Percentiles rank a stretch among this genome's conserved stretches.
These are phyloP conservation scores for Hemerocallis citrina DNA, from an alignment of 106 monocot genomes.

Conservation along the genomic window DNA sequence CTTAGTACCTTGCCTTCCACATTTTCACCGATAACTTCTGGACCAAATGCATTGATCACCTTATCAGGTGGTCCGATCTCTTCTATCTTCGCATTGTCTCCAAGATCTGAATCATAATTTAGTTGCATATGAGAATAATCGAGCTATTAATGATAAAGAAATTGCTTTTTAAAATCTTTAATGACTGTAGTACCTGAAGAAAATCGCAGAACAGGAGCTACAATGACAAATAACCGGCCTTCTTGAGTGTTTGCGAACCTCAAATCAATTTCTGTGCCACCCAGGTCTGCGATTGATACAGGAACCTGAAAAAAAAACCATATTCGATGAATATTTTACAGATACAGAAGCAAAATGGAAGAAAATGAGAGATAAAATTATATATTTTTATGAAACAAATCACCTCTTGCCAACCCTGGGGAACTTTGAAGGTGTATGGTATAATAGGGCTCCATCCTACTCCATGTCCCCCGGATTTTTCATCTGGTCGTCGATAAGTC, in stretches of 20 bases:
- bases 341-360: no score
- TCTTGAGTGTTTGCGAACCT: conserved; percentile 67
- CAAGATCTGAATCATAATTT: conserved; percentile 34
- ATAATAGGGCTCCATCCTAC: conserved; percentile 97
- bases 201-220: conserved; percentile 92
- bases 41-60: conserved; percentile 88
- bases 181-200: conserved; percentile 41
- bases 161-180: not conserved
- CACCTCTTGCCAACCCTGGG: conserved; percentile 80
- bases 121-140: not conserved
- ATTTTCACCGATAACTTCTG: conserved; percentile 88
- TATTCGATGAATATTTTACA: not conserved
- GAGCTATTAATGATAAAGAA: no score
- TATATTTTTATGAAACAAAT: conserved; percentile 20
- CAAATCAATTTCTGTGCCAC: conserved; percentile 92
- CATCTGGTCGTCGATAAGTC: conserved; percentile 77
- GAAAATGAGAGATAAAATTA: not conserved
- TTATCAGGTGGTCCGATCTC: conserved; percentile 70
- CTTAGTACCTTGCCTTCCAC: conserved; percentile 85
- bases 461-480: conserved; percentile 92
- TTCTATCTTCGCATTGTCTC: conserved; percentile 57
- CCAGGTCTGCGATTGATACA: conserved; percentile 95
- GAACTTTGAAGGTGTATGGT: conserved; percentile 82
- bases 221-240: conserved; percentile 77
- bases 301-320: conserved; percentile 54